phyloP scores from a whole-genome alignment of 371 early-diverging fungal genomes.

The Caulochytrium protostelioides region DNA sequence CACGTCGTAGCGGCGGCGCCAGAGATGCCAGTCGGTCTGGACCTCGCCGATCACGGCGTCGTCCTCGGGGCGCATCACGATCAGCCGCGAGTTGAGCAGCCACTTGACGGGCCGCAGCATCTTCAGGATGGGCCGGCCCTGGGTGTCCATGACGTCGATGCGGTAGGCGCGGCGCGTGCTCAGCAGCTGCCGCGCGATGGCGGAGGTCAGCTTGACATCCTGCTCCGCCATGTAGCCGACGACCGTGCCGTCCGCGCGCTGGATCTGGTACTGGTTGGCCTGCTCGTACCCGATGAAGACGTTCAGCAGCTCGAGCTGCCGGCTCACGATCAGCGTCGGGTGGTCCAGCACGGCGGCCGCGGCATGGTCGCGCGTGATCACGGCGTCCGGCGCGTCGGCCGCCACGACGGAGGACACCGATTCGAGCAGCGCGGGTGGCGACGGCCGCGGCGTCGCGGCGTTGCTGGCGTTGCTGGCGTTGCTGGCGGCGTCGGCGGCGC shows the following conservation, averaged over 20 bases:
- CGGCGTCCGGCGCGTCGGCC: too few species aligned
- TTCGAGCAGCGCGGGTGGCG: too few species aligned
- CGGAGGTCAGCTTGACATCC: conserved; percentile 31
- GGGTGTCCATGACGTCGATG: conserved; percentile 44
- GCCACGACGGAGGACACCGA: too few species aligned
- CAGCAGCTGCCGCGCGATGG: conserved; percentile 47
- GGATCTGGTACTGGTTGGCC: conserved; percentile 64
- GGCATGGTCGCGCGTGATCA: too few species aligned
- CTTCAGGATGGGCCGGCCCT: conserved; percentile 48
- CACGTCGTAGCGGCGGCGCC: conserved; percentile 59
- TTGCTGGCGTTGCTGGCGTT: too few species aligned
- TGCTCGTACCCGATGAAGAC: conserved; percentile 60
- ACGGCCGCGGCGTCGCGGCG: too few species aligned
- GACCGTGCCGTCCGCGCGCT: conserved; percentile 37
- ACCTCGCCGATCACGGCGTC: conserved; percentile 49
- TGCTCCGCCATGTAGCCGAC: conserved; percentile 68
- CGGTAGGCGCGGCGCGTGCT: conserved; percentile 56
- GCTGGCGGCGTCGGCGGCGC: too few species aligned
- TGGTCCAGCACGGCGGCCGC: conserved; percentile 11
- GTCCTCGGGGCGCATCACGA: conserved; percentile 26
- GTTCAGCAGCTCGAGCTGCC: conserved; percentile 70
- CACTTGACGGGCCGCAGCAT: conserved; percentile 44
- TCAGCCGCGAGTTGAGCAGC: conserved; percentile 54
- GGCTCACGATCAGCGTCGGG: conserved; percentile 33
- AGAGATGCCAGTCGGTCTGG: conserved; percentile 57